These are phyloP conservation scores for Microsporum audouinii DNA, from an alignment of 2,329 filamentous ascomycete species.

Conservation along the genomic window DNA sequence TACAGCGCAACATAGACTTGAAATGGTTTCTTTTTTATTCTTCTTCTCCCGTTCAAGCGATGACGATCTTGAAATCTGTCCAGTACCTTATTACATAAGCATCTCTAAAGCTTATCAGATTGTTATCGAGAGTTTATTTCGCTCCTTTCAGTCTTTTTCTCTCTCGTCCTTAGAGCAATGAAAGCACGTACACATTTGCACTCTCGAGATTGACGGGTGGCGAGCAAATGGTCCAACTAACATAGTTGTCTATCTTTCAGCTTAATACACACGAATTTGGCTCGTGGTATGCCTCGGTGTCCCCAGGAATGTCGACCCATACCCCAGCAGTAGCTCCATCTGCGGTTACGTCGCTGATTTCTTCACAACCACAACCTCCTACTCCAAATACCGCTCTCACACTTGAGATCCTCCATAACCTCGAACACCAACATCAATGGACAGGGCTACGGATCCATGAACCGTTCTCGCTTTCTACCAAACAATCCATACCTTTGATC, in stretches of 20 bases:
- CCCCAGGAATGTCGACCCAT: not conserved
- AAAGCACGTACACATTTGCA: not conserved
- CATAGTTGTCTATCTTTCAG: not conserved
- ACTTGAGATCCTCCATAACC: slow-evolving; percentile 51
- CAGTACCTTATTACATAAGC: slow-evolving; percentile 2
- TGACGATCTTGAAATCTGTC: slow-evolving; percentile 7
- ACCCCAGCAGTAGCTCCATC: slow-evolving; percentile 19
- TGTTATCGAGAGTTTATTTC: not conserved
- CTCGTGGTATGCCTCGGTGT: not conserved
- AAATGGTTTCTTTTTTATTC: not conserved
- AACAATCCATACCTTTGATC: slow-evolving; percentile 40
- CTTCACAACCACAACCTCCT: slow-evolving; percentile 18
- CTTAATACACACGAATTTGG: not conserved
- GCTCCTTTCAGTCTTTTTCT: not conserved
- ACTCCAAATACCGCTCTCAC: slow-evolving; percentile 37
- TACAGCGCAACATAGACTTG: not conserved
- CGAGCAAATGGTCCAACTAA: not conserved
- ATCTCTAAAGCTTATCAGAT: not conserved
- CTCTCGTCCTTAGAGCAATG: not conserved
- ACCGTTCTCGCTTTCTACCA: slow-evolving; percentile 17
- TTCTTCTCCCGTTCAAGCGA: not conserved
- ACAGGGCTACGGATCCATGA: slow-evolving; percentile 44
- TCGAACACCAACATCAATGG: slow-evolving; percentile 53
- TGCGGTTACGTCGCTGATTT: slow-evolving; percentile 32
- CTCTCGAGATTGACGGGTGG: not conserved